These are phyloP conservation scores for Hyphopichia buzzinii DNA, from an alignment of 1,139 yeast species.

Conservation along the genomic window DNA sequence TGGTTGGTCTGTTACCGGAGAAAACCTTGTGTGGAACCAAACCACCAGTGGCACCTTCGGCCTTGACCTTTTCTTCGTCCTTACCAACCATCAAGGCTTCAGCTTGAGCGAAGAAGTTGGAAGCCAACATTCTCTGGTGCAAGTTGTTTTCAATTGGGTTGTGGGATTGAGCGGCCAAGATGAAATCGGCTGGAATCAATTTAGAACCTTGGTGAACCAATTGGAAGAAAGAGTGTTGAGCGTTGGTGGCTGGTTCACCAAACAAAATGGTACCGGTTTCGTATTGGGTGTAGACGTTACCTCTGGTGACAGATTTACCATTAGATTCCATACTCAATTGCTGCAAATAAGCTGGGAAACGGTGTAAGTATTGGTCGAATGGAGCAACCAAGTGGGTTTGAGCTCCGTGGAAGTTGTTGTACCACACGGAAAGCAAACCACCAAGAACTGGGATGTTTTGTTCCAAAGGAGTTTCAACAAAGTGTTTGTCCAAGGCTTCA, in stretches of 20 bases:
- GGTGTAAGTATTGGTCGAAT: conserved; percentile 95
- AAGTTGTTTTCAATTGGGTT: conserved; percentile 93
- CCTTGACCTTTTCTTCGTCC: conserved; percentile 75
- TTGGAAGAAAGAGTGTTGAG: conserved; percentile 99
- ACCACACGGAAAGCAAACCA: conserved; percentile 94
- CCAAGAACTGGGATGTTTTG: conserved; percentile 91
- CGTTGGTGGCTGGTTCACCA: conserved; percentile 98
- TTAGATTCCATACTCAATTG: conserved; percentile 98
- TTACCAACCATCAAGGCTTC: conserved; percentile 98
- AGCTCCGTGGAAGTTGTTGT: conserved; percentile 96
- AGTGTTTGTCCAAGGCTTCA: conserved; percentile 93
- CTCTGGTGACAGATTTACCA: conserved; percentile 96
- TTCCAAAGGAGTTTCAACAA: conserved; percentile 77
- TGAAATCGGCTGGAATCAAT: conserved; percentile 94
- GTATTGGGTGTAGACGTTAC: conserved; percentile 85
- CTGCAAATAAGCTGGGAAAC: conserved; percentile 99
- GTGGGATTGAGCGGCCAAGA: conserved; percentile 95
- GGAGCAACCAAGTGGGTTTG: conserved; percentile 98
- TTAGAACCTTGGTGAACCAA: conserved; percentile 98
- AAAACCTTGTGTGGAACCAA: conserved; percentile 94
- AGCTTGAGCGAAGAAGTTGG: conserved; percentile 97
- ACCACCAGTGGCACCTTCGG: conserved; percentile 85
- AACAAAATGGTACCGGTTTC: conserved; percentile 94
- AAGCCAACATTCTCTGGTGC: conserved; percentile 97
- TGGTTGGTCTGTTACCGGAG: conserved; percentile 98